Evolutionary conservation across 169 alveolate species (phyloP).

Genomic region (Theileria equi): DNA sequence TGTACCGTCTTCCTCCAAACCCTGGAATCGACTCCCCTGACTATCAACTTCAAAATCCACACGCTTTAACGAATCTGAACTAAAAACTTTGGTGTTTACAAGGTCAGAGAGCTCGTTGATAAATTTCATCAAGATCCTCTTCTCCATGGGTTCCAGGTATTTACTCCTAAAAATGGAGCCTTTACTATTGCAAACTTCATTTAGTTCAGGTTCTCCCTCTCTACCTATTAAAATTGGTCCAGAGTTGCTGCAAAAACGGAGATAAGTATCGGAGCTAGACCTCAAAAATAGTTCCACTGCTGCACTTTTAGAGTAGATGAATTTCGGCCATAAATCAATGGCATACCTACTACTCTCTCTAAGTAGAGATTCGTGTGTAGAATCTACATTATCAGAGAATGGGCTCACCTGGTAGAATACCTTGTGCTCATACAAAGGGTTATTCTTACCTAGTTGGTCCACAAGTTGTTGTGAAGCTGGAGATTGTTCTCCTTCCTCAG

Average conservation of each 20-base stretch:
- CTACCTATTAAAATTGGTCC: constrained; percentile 21
- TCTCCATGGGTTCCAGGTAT: constrained; percentile 31
- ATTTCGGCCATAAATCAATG: constrained; percentile 63
- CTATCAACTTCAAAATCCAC: background rate
- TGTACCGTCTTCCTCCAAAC: constrained; percentile 3
- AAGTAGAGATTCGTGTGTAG: constrained; percentile 1
- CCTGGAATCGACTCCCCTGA: background rate
- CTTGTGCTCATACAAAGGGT: background rate
- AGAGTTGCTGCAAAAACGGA: constrained; percentile 31
- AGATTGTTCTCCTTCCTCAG: background rate
- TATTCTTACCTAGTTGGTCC: background rate
- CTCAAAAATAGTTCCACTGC: constrained; percentile 27
- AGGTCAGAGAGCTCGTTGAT: background rate
- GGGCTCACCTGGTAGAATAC: constrained; percentile 1
- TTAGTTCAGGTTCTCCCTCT: constrained; percentile 7
- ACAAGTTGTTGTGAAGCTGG: background rate
- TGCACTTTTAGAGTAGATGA: constrained; percentile 21
- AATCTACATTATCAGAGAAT: background rate
- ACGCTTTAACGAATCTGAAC: background rate
- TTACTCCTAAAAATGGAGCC: constrained; percentile 33
- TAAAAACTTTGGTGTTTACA: background rate
- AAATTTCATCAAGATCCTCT: constrained; percentile 28
- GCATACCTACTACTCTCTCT: constrained; percentile 15
- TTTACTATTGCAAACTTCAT: constrained; percentile 12
- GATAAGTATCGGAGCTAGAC: constrained; percentile 34